Base-by-base conservation (phyloP, 1,284 basidiomycete species). In the Trichosporon sp. region DNA sequence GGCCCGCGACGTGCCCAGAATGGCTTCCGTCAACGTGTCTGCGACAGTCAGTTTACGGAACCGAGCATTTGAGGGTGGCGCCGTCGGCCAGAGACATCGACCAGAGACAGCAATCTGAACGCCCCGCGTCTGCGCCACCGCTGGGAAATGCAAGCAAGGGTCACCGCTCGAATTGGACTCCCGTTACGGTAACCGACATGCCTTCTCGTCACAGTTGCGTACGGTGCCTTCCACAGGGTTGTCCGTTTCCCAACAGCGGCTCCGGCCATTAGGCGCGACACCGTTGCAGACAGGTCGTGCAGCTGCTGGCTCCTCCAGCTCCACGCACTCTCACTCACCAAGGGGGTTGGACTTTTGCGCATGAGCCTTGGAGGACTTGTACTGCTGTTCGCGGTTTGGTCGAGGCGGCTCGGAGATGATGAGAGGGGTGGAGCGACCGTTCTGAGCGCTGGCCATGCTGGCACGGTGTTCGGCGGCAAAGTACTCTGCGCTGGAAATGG, bases 381-480 rank as follows among this genome's bases (percentile, higher is more conserved):
- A n/a, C 27, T 31, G 27, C 56, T n/a, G 29, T 8, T 60, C 56
- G 27, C 27, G 56, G 56, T 60, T 60, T 60, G 56, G 56, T n/a
- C 56, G 29, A 6, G 56, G 56, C 5, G 56, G 21, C 27, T 60
- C 56, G 27, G 56, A 60, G 15, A 60, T 29, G 6, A 18, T 13
- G 29, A 60, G 56, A 21, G 56, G 56, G 56, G 29, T 60, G 56
- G 56, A 18, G 27, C 29, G 56, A 13, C 56, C 56, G 18, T 29
- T 31, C 27, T 60, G 56, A 15, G 56, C 56, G 56, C 27, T 18
- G 56, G 56, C 56, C 56, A 60, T 60, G 56, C 56, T 60, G 27
- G 56, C 56, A 29, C 56, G 56, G 27, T 60, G 56, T 29, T 60
- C 56, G 56, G 56, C 56, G 56, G 56, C 56, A n/a, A 60, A 60